phyloP scores from a whole-genome alignment of 495 filamentous ascomycete genomes.

The Penicillium argentinense region DNA sequence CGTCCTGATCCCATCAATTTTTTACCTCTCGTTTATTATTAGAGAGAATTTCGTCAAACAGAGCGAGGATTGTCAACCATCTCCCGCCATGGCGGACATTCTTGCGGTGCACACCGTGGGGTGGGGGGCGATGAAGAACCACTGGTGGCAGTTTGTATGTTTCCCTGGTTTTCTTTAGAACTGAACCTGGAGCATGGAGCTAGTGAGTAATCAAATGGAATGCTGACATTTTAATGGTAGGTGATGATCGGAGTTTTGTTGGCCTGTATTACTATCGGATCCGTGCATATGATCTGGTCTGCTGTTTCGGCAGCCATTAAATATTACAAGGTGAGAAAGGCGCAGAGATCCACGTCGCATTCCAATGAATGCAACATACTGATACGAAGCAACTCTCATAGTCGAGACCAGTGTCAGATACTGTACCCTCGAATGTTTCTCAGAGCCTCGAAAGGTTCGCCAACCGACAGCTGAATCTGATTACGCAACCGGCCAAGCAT shows the following conservation, averaged over 20 bases:
- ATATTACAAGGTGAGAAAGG: slow-evolving; percentile 34
- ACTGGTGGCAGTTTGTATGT: slow-evolving; percentile 50
- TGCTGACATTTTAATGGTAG: slow-evolving; percentile 24
- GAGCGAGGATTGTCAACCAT: not conserved
- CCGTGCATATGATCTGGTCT: slow-evolving; percentile 34
- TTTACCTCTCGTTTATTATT: not conserved
- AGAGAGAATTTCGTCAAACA: not conserved
- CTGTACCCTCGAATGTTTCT: slow-evolving; percentile 28
- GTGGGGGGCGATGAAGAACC: slow-evolving; percentile 35
- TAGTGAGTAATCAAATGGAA: not conserved
- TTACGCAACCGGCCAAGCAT: slow-evolving; percentile 6
- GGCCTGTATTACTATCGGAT: slow-evolving; percentile 31
- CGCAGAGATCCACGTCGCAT: not conserved
- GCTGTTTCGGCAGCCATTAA: slow-evolving; percentile 14
- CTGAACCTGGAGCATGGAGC: not conserved
- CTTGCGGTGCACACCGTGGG: slow-evolving; percentile 34
- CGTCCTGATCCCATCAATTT: too few relatives aligned
- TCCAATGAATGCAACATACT: not conserved
- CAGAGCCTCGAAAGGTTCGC: slow-evolving; percentile 29
- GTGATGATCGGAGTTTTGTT: slow-evolving; percentile 40
- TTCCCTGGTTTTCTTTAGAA: slow-evolving; percentile 7
- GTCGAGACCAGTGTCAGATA: slow-evolving; percentile 28
- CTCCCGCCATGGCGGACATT: slow-evolving; percentile 30
- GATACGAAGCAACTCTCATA: slow-evolving; percentile 13
- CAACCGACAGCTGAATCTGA: slow-evolving; percentile 23